Conservation (phyloP, 768 basidiomycete genomes). For the Lepiota venenata region DNA sequence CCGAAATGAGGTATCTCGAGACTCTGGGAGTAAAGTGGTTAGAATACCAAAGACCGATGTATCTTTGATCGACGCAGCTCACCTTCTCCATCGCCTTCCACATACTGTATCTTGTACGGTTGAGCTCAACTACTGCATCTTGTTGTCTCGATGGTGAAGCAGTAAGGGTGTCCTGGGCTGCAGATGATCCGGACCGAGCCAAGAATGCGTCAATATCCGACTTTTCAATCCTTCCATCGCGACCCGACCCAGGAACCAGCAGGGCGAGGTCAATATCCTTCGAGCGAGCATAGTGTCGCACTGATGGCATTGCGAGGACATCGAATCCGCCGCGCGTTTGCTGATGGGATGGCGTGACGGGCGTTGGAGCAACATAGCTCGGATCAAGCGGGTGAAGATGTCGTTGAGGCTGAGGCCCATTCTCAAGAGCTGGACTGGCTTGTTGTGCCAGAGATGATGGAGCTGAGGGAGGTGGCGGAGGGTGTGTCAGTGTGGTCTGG, state of each 20-base stretch:
- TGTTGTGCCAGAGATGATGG: slow-evolving; percentile 12
- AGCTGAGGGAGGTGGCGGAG: slow-evolving; percentile 13
- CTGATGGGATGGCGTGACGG: slow-evolving; percentile 12
- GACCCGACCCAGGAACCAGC: slow-evolving; percentile 68
- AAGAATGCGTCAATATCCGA: slow-evolving; percentile 68
- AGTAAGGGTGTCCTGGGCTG: slow-evolving; percentile 11
- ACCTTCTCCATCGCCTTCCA: slow-evolving; percentile 90
- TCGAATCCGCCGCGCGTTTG: slow-evolving; percentile 19
- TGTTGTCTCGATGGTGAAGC: slow-evolving; percentile 18
- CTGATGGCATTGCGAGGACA: slow-evolving; percentile 71
- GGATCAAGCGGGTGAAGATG: slow-evolving; percentile 64
- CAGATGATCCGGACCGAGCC: slow-evolving; percentile 14
- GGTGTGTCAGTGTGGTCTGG: not conserved
- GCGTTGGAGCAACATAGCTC: slow-evolving; percentile 6
- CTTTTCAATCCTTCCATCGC: slow-evolving; percentile 71
- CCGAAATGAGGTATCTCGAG: slow-evolving; percentile 86
- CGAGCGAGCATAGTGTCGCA: slow-evolving; percentile 72
- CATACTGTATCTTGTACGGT: slow-evolving; percentile 78
- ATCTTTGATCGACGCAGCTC: slow-evolving; percentile 10
- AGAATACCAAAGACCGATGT: not conserved
- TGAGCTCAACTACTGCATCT: slow-evolving; percentile 68
- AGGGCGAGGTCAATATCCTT: slow-evolving; percentile 55
- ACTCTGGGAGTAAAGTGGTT: slow-evolving; percentile 47
- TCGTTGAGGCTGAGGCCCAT: slow-evolving; percentile 8
- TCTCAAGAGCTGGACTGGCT: slow-evolving; percentile 5